A percentile compares a stretch with the other conserved stretches of the same genome.
phyloP scores from a whole-genome alignment of 306 rosid genomes.

The Adenanthera pavonina region DNA sequence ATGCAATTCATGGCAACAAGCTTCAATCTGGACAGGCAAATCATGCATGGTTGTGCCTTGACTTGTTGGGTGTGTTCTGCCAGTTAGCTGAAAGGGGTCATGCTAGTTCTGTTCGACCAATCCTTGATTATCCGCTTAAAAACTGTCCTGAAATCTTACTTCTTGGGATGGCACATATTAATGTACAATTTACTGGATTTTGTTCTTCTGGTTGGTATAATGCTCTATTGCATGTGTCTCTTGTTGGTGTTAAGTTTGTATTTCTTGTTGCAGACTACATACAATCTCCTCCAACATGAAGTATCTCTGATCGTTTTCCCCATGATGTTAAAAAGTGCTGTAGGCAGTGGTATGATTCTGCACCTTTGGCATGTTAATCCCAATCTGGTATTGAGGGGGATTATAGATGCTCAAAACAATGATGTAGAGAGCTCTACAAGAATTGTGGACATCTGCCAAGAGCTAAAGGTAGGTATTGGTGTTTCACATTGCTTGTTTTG shows the following conservation, averaged over 20 bases:
- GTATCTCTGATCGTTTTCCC: slow-evolving; percentile 76
- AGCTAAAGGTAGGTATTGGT: slow-evolving; percentile 67
- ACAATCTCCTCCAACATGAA: slow-evolving; percentile 88
- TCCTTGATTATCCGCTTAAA: slow-evolving; percentile 85
- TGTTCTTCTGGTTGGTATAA: not conserved
- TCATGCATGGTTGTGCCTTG: slow-evolving; percentile 94
- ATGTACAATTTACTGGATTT: slow-evolving; percentile 53
- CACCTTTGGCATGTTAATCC: slow-evolving; percentile 87
- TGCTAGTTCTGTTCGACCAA: slow-evolving; percentile 77
- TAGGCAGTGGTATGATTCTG: slow-evolving; percentile 64
- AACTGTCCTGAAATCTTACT: slow-evolving; percentile 92
- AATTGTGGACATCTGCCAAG: slow-evolving; percentile 84
- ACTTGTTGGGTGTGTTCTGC: slow-evolving; percentile 80
- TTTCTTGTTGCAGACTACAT: slow-evolving; percentile 76
- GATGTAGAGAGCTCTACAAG: slow-evolving; percentile 66
- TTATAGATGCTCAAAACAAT: slow-evolving; percentile 66
- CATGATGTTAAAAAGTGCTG: slow-evolving; percentile 61
- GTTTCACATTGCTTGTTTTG: slow-evolving; percentile 27
- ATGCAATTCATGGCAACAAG: slow-evolving; percentile 75
- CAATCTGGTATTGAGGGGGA: slow-evolving; percentile 76
- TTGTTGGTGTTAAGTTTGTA: slow-evolving; percentile 35
- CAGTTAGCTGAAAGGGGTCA: slow-evolving; percentile 95
- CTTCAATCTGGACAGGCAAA: slow-evolving; percentile 83
- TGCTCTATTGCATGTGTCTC: not conserved
- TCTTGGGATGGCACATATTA: slow-evolving; percentile 85